Evolutionary conservation across 2,329 filamentous ascomycete genomes (phyloP).

Genomic region (Nemania bipapillata): DNA sequence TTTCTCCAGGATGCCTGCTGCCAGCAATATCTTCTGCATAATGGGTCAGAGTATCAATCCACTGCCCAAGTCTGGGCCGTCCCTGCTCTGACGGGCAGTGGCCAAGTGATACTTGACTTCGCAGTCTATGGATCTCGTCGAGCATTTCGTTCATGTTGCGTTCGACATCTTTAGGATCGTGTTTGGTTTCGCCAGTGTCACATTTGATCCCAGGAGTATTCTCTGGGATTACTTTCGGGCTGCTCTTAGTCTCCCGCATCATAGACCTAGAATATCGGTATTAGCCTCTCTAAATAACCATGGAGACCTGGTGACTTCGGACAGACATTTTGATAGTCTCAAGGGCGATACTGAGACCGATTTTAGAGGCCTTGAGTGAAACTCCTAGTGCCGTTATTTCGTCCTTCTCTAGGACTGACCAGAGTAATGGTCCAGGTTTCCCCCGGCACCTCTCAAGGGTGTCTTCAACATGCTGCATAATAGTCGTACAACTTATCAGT

Average conservation of each 20-base stretch:
- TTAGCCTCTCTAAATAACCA: not conserved
- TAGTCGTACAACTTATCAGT: slow-evolving; percentile 1
- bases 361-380: slow-evolving; percentile 12
- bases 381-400: not conserved
- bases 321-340: slow-evolving; percentile 13
- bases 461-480: slow-evolving; percentile 1
- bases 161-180: too few species aligned
- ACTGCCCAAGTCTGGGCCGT: not conserved
- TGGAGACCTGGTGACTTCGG: not conserved
- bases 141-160: not conserved
- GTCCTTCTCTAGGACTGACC: not conserved
- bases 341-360: slow-evolving; percentile 10
- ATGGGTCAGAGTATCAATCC: not conserved
- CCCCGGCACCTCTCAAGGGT: not conserved
- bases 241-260: not conserved
- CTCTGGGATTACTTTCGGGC: not conserved
- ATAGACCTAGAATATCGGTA: not conserved
- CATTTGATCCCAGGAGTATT: too few species aligned
- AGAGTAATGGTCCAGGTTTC: slow-evolving; percentile 2
- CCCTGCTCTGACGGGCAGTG: not conserved
- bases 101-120: not conserved
- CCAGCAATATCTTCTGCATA: not conserved
- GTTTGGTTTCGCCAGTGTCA: not conserved
- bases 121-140: not conserved
- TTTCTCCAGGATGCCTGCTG: not conserved